Percentiles rank a stretch among this genome's conserved stretches.
These are phyloP conservation scores for Rhynchospora breviuscula DNA, from an alignment of 176 grass and related monocot species.

Conservation along the genomic window DNA sequence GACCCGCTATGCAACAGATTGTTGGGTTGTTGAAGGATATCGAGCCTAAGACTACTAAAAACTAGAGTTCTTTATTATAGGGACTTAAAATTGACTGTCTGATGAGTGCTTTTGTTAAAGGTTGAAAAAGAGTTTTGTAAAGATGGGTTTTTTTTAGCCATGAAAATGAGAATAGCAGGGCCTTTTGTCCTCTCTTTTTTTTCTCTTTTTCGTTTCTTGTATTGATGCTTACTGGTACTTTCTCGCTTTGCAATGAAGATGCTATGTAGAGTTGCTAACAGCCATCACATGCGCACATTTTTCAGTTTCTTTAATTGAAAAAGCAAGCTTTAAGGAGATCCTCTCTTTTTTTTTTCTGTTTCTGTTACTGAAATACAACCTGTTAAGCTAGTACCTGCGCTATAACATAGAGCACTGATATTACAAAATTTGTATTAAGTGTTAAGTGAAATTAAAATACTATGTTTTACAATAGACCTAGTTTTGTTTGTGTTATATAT, in stretches of 20 bases:
- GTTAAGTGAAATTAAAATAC: neutral
- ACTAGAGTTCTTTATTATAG: conserved; percentile 29
- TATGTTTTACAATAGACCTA: neutral
- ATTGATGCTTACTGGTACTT: conserved; percentile 12
- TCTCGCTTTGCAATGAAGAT: conserved; percentile 17
- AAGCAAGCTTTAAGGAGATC: conserved; percentile 15
- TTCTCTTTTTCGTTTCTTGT: neutral
- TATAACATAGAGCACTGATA: neutral
- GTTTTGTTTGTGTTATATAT: neutral
- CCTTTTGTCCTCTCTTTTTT: neutral
- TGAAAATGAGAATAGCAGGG: conserved; percentile 6
- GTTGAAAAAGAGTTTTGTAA: conserved; percentile 18
- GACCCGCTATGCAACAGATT: conserved; percentile 96
- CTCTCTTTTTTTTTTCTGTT: conserved; percentile 7
- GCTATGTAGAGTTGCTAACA: conserved; percentile 19
- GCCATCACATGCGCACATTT: neutral
- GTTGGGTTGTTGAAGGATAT: conserved; percentile 96
- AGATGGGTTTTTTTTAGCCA: conserved; percentile 15
- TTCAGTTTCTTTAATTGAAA: conserved; percentile 5
- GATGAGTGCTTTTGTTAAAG: conserved; percentile 22
- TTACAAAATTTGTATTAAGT: neutral
- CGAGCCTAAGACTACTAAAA: conserved; percentile 50
- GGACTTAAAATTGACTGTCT: conserved; percentile 15
- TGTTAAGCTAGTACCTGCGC: neutral
- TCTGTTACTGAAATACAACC: neutral